These are phyloP conservation scores for Alternaria arborescens DNA, from an alignment of 2,329 filamentous ascomycete species.

Conservation along the genomic window DNA sequence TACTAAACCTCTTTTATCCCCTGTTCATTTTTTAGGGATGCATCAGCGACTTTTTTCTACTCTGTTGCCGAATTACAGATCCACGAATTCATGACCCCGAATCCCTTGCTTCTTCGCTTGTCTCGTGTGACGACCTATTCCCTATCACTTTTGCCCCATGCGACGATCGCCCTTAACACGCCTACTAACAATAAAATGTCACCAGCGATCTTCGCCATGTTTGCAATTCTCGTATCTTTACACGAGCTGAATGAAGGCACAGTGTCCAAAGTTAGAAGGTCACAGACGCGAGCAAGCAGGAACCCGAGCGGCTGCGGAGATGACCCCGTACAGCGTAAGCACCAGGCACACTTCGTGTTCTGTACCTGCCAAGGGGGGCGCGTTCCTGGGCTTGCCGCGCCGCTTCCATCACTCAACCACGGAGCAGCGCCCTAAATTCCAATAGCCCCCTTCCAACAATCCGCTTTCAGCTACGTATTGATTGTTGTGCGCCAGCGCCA, in stretches of 20 bases:
- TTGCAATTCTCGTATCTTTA: not conserved
- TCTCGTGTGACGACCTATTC: not conserved
- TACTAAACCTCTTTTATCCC: slow-evolving; percentile 20
- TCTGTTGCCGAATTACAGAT: slow-evolving; percentile 18
- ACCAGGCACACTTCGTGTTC: slow-evolving; percentile 3
- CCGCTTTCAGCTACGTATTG: not conserved
- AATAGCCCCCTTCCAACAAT: not conserved
- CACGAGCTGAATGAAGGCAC: not conserved
- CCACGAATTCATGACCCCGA: slow-evolving; percentile 17
- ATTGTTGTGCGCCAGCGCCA: not conserved
- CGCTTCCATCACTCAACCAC: slow-evolving; percentile 5
- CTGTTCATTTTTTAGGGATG: slow-evolving; percentile 12
- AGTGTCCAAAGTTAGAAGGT: slow-evolving; percentile 2
- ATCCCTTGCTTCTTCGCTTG: slow-evolving; percentile 1
- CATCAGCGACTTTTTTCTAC: slow-evolving; percentile 8
- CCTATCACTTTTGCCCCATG: not conserved
- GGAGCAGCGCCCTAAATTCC: not conserved
- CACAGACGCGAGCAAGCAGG: slow-evolving; percentile 1
- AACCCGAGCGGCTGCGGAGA: slow-evolving; percentile 9
- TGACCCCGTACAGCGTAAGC: slow-evolving; percentile 2
- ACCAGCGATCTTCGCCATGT: not conserved
- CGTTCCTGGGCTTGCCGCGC: slow-evolving; percentile 11
- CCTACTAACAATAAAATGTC: not conserved
- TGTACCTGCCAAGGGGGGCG: slow-evolving; percentile 10
- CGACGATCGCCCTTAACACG: not conserved